phyloP scores from a whole-genome alignment of 495 filamentous ascomycete species.

The Penicillium pulvis region DNA sequence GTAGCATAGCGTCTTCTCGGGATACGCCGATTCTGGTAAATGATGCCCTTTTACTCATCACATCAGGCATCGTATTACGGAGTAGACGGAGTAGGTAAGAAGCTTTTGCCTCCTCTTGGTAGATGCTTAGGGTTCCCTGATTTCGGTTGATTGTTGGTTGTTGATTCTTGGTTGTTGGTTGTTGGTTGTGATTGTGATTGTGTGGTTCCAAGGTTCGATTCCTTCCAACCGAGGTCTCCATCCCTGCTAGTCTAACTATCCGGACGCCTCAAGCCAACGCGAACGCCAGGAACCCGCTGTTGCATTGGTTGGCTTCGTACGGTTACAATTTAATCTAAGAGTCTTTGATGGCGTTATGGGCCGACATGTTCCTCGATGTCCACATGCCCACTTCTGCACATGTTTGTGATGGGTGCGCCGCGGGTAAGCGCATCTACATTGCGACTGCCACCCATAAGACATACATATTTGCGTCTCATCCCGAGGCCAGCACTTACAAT shows the following conservation, averaged over 20 bases:
- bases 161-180: background rate
- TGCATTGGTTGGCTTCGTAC: background rate
- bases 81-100: background rate
- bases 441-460: background rate
- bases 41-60: background rate
- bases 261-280: background rate
- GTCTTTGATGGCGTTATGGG: background rate
- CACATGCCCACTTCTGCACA: background rate
- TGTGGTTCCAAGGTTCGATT: background rate
- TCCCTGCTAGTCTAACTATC: slow-evolving; percentile 4
- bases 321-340: slow-evolving; percentile 2
- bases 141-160: too few species aligned
- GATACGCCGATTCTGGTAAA: background rate
- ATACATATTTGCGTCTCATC: background rate
- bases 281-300: slow-evolving; percentile 1
- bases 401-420: background rate
- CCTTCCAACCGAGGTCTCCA: slow-evolving; percentile 1
- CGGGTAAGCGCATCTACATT: background rate
- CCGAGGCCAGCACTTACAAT: too few species aligned
- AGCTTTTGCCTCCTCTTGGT: background rate
- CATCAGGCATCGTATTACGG: background rate
- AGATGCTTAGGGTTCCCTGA: background rate
- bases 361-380: background rate
- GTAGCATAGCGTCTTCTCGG: slow-evolving; percentile 6
- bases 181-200: background rate